Conservation (phyloP, 139 green algal genomes). For the Parachlorella kessleri region DNA sequence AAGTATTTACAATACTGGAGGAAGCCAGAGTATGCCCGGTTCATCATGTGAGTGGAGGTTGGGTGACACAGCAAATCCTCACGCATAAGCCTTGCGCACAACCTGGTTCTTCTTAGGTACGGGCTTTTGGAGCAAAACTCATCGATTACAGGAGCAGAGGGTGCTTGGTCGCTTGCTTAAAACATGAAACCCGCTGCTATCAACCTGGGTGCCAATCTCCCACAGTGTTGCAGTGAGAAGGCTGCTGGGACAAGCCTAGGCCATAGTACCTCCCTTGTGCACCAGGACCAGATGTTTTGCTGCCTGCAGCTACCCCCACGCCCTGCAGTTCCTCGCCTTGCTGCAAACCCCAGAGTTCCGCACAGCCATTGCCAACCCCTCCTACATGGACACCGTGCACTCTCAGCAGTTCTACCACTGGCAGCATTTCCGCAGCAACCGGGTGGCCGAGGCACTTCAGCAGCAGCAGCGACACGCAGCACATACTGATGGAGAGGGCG, state of each 20-base stretch:
- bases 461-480: background rate
- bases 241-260: no score
- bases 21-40: constrained; percentile 77
- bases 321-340: constrained; percentile 83
- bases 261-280: no score
- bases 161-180: no score
- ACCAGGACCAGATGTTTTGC: no score
- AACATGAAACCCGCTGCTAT: no score
- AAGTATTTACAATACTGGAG: constrained; percentile 95
- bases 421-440: constrained; percentile 71
- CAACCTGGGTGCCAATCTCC: no score
- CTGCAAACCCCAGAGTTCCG: constrained; percentile 81
- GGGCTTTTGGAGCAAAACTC: no score
- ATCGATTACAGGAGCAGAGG: no score
- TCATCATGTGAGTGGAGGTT: constrained; percentile 65
- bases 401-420: constrained; percentile 80
- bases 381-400: constrained; percentile 70
- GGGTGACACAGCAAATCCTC: background rate
- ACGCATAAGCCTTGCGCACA: background rate
- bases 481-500: background rate
- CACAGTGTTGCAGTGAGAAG: no score
- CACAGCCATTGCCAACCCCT: constrained; percentile 59
- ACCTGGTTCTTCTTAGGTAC: no score
- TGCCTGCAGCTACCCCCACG: constrained; percentile 87
- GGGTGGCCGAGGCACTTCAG: constrained; percentile 14